phyloP scores from a whole-genome alignment of 192 early-diverging fungal genomes.

The Paraglomus occultum region DNA sequence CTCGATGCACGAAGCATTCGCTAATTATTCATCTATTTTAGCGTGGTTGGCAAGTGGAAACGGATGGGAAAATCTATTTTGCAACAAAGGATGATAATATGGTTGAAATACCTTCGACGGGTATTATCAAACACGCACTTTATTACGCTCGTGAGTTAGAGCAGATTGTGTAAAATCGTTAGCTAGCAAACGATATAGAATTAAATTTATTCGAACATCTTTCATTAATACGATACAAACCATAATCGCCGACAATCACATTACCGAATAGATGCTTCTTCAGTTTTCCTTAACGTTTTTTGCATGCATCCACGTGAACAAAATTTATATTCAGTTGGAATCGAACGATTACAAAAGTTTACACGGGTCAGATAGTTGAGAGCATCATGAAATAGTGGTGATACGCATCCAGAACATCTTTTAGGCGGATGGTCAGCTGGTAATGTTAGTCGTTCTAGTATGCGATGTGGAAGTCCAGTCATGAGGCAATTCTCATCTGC shows the following conservation, averaged over 20 bases:
- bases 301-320: background rate
- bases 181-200: background rate
- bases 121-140: conserved; percentile 82
- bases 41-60: conserved; percentile 81
- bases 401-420: background rate
- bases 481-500: background rate
- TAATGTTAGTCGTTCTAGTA: background rate
- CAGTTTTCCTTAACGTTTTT: too few relatives aligned
- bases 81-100: conserved; percentile 57
- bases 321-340: background rate
- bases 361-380: background rate
- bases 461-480: background rate
- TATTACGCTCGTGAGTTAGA: conserved; percentile 93
- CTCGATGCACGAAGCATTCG: background rate
- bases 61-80: conserved; percentile 83
- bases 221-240: too few relatives aligned
- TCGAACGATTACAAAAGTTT: background rate
- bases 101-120: conserved; percentile 74
- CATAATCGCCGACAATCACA: too few relatives aligned
- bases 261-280: too few relatives aligned
- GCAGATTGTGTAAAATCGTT: conserved; percentile 77
- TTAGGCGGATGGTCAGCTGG: background rate
- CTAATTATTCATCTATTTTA: conserved; percentile 27
- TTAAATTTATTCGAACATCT: too few relatives aligned
- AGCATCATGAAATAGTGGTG: conserved; percentile 12